Evolutionary conservation across 2,329 filamentous ascomycete species (phyloP), one percentile per base, ranked within the genome.

Genomic region (Neonectria hederae): DNA sequence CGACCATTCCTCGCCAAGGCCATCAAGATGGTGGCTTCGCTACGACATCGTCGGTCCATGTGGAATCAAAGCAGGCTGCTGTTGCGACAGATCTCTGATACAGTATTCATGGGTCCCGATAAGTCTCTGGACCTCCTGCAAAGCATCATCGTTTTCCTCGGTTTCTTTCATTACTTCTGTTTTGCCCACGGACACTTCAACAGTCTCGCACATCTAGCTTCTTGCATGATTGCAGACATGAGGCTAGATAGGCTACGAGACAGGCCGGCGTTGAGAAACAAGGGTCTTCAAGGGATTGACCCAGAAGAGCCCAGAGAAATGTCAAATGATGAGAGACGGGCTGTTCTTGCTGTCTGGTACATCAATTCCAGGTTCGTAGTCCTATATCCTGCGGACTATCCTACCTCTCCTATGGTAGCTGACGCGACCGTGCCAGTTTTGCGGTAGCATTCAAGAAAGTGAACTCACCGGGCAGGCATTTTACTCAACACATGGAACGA

Each of bases 71-170:
- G 55, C n/a, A 48, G 42, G 4, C 11, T 45, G n/a, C 21, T 66
- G 14, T 30, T 66, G 49, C 32, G 46, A 21, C 53, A 63, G 35
- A 60, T 66, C 49, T 60, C 60, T 22, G 57, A 66, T 13, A 28
- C 53, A 19, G 40, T 61, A 40, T 52, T 66, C 32, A 51, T 59
- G 53, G 32, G 53, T 4, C 53, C 60, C 45, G 56, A 63, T 26
- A 58, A 60, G 24, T 63, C 64, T 5, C 40, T 66, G 45, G 64
- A 66, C 40, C 64, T 66, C 30, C 52, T 66, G 21, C 60, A 63
- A 53, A 54, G 64, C 30, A 53, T 66, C 48, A 42, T 66, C 21
- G 60, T 66, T 14, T 61, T 66, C 48, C 48, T 62, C 14, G 60
- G 56, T 35, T 62, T 48, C 46, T 66, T 57, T 42, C 61, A 66